A percentile compares a stretch with the other conserved stretches of the same genome.
Evolutionary conservation across 495 filamentous ascomycete genomes (phyloP).

Genomic region (Polyplosphaeria fusca): DNA sequence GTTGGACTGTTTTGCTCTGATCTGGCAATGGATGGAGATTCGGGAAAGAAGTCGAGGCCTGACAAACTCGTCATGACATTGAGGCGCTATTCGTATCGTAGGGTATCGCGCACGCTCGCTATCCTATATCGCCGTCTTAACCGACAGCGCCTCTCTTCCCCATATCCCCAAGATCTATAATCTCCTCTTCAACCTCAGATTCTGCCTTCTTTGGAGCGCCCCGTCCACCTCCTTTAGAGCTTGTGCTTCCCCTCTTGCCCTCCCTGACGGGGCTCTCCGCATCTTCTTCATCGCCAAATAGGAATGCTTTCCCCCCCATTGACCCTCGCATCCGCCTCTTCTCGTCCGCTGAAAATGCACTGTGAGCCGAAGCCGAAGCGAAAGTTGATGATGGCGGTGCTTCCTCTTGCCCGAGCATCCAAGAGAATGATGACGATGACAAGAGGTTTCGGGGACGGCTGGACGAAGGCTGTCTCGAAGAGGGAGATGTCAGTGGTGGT

Average conservation of each 20-base stretch:
- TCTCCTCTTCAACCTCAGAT: constrained; percentile 25
- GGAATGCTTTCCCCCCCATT: constrained; percentile 29
- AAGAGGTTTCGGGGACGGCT: constrained; percentile 55
- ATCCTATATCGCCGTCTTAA: no score
- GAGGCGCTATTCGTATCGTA: no score
- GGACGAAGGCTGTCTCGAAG: constrained; percentile 1
- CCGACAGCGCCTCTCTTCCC: background rate
- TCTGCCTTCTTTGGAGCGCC: constrained; percentile 8
- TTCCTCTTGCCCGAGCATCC: constrained; percentile 77
- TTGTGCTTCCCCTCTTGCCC: constrained; percentile 1
- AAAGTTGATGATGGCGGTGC: constrained; percentile 16
- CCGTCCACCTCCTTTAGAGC: background rate
- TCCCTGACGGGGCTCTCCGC: constrained; percentile 2
- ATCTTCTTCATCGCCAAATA: constrained; percentile 36
- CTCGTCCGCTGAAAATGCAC: constrained; percentile 27
- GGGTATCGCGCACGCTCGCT: no score
- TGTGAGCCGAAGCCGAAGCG: constrained; percentile 18
- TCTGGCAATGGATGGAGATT: no score
- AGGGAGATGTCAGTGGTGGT: constrained; percentile 11
- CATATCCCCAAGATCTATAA: constrained; percentile 33
- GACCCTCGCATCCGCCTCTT: constrained; percentile 17
- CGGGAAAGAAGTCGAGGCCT: no score
- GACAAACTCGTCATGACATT: no score
- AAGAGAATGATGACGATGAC: constrained; percentile 84
- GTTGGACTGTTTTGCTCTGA: no score